phyloP scores from a whole-genome alignment of 768 basidiomycete species.

The Tulasnella sp. region DNA sequence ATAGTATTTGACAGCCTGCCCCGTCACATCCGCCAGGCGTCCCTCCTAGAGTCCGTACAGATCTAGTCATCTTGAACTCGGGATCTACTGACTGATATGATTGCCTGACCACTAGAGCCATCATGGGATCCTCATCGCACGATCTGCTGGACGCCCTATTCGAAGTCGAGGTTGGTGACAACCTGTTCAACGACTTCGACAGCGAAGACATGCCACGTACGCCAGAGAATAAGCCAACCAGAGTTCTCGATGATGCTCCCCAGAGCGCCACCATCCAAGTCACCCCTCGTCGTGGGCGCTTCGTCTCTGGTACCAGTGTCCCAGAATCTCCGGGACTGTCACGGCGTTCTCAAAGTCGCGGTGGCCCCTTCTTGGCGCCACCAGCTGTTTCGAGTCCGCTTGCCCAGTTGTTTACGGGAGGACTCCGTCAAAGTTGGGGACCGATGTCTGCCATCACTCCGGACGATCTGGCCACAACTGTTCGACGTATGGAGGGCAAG shows the following conservation, averaged over 20 bases:
- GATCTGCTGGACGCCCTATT: conserved; percentile 73
- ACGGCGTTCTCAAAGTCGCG: conserved; percentile 19
- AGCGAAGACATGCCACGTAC: not conserved
- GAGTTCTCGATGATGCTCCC: conserved; percentile 24
- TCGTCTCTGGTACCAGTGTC: not conserved
- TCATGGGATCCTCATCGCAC: conserved; percentile 58
- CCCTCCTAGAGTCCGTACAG: conserved; percentile 43
- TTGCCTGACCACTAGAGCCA: conserved; percentile 27
- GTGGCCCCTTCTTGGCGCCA: not conserved
- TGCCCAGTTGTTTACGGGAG: conserved; percentile 13
- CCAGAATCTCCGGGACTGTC: not conserved
- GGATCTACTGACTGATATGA: conserved; percentile 6
- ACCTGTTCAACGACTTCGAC: conserved; percentile 6
- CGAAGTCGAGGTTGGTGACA: conserved; percentile 40
- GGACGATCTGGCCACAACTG: conserved; percentile 15
- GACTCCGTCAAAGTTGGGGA: not conserved
- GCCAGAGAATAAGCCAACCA: conserved; percentile 22
- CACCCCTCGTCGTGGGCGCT: not conserved
- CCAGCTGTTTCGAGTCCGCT: conserved; percentile 13
- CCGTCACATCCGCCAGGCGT: conserved; percentile 60
- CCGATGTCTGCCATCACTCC: not conserved
- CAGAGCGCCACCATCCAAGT: not conserved
- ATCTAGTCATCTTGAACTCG: not conserved
- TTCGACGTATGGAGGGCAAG: conserved; percentile 42
- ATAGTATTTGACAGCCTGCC: conserved; percentile 55